Percentiles rank a stretch among this genome's conserved stretches.
phyloP scores from a whole-genome alignment of 2,329 filamentous ascomycete species.

The Trichoderma afroharzianum region DNA sequence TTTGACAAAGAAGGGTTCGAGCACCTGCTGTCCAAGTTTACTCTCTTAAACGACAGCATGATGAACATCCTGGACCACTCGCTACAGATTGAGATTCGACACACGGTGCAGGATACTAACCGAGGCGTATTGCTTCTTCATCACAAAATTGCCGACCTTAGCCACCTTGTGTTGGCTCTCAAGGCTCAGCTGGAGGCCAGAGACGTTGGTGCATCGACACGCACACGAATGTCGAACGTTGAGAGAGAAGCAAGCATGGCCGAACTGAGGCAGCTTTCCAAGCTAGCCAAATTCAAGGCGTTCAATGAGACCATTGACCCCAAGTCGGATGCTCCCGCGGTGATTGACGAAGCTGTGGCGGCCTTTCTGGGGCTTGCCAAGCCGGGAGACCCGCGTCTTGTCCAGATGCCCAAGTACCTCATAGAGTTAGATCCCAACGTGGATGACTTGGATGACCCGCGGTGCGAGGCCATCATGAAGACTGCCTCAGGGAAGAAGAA shows the following conservation, averaged over 20 bases:
- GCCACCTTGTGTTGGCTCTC: constrained; percentile 44
- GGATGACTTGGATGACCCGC: constrained; percentile 33
- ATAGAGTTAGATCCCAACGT: constrained; percentile 32
- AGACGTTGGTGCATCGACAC: constrained; percentile 22
- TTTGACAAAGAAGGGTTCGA: constrained; percentile 48
- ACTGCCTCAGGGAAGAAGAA: constrained; percentile 34
- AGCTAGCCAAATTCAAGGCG: constrained; percentile 49
- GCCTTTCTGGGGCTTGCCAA: constrained; percentile 39
- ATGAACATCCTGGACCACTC: constrained; percentile 45
- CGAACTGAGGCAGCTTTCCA: constrained; percentile 39
- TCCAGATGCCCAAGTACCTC: constrained; percentile 35
- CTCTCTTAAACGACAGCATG: constrained; percentile 45
- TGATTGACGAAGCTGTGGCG: constrained; percentile 36
- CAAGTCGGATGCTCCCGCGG: constrained; percentile 27
- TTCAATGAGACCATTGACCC: constrained; percentile 47
- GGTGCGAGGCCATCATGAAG: constrained; percentile 40
- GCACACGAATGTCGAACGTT: constrained; percentile 31
- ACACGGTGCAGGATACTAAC: constrained; percentile 47
- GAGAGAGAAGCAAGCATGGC: constrained; percentile 39
- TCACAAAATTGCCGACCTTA: constrained; percentile 44
- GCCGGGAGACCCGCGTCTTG: constrained; percentile 30
- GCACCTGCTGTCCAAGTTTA: constrained; percentile 41
- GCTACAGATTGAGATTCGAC: constrained; percentile 45
- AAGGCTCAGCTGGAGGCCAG: constrained; percentile 40
- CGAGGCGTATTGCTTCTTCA: constrained; percentile 45